phyloP scores from a whole-genome alignment of 1,284 basidiomycete species.

The Thelephora terrestris region DNA sequence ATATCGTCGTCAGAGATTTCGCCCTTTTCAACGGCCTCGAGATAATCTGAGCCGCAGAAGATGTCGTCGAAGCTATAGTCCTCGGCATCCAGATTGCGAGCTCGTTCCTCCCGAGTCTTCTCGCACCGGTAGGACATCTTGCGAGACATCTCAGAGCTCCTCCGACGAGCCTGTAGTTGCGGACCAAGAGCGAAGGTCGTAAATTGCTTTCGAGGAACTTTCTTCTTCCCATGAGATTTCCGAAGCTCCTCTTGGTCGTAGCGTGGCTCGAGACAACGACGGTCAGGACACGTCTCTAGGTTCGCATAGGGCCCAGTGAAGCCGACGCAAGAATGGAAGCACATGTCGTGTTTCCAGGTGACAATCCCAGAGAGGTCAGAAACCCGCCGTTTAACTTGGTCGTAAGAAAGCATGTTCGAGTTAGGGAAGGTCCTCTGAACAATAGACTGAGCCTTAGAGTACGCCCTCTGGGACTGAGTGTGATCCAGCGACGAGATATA shows the following conservation, averaged over 20 bases:
- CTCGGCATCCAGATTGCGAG: background rate
- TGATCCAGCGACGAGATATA: no score
- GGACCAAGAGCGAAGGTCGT: constrained; percentile 16
- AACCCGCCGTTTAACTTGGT: constrained; percentile 16
- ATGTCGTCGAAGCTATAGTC: constrained; percentile 7
- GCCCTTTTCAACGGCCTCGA: constrained; percentile 10
- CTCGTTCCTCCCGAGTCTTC: constrained; percentile 11
- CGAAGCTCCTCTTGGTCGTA: constrained; percentile 3
- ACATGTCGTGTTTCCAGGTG: constrained; percentile 22
- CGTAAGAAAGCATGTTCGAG: constrained; percentile 16
- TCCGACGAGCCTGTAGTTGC: constrained; percentile 20
- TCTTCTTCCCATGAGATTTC: background rate
- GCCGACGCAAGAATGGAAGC: constrained; percentile 18
- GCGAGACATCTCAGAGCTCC: constrained; percentile 6
- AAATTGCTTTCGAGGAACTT: constrained; percentile 8
- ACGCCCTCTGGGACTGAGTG: constrained; percentile 14
- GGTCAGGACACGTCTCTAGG: constrained; percentile 11
- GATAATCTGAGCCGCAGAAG: constrained; percentile 13
- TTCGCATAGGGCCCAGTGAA: constrained; percentile 18
- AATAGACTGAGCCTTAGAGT: constrained; percentile 7
- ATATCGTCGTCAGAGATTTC: constrained; percentile 10
- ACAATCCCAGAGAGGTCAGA: constrained; percentile 18
- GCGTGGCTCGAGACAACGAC: constrained; percentile 6
- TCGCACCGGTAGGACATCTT: constrained; percentile 7
- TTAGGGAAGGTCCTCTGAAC: constrained; percentile 8